Conservation (phyloP, 192 early-diverging fungal species). For the Diversispora epigaea region DNA sequence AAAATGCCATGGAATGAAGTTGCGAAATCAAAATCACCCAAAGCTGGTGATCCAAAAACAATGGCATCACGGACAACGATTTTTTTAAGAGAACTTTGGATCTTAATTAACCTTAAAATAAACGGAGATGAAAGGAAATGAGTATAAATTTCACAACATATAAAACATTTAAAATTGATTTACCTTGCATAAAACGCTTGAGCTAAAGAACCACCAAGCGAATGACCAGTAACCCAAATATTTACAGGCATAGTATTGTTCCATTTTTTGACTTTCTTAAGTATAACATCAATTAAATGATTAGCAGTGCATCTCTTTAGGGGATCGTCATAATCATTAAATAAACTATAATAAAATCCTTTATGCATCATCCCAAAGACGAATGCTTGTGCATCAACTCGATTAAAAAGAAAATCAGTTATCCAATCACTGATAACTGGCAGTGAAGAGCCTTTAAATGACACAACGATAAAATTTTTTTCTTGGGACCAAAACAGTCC, state of each 20-base stretch:
- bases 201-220: constrained; percentile 39
- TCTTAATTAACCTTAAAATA: no score
- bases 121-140: no score
- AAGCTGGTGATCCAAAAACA: no score
- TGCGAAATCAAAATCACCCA: no score
- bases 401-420: constrained; percentile 37
- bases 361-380: constrained; percentile 41
- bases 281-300: not conserved
- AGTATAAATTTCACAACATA: no score
- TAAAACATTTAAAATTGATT: no score
- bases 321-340: constrained; percentile 2
- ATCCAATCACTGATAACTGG: constrained; percentile 44
- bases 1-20: no score
- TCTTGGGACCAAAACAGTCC: constrained; percentile 41
- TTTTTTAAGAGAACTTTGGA: no score
- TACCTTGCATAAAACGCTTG: constrained; percentile 41
- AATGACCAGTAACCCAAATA: constrained; percentile 47
- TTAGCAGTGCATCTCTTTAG: not conserved
- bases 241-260: no score
- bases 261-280: not conserved
- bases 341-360: constrained; percentile 44
- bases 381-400: constrained; percentile 37
- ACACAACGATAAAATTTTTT: constrained; percentile 39
- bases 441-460: constrained; percentile 44
- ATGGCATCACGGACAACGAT: no score